Percentiles rank a stretch among this genome's conserved stretches.
These are phyloP conservation scores for Salix viminalis DNA, from an alignment of 345 rosid genomes.

Conservation along the genomic window DNA sequence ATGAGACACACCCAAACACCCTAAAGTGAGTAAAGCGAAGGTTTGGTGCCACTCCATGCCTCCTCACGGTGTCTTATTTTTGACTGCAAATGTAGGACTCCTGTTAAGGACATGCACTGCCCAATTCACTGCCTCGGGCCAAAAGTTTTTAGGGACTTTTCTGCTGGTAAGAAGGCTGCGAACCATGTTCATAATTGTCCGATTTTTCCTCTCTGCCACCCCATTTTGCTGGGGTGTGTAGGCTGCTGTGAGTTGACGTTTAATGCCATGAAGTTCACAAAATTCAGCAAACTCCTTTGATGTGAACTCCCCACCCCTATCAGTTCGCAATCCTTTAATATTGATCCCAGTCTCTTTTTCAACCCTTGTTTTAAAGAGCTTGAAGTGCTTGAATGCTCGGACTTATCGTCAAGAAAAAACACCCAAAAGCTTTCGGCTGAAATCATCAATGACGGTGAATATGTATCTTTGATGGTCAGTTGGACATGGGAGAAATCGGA, in stretches of 20 bases:
- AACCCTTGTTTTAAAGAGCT: too few relatives aligned
- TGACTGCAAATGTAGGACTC: not conserved
- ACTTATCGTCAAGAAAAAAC: not conserved
- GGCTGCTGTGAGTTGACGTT: not conserved
- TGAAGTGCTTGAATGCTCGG: too few relatives aligned
- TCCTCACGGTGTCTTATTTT: too few relatives aligned
- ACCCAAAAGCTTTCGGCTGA: not conserved
- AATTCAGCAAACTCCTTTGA: not conserved
- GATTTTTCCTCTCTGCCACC: not conserved
- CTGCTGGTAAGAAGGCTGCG: not conserved
- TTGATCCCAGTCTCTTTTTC: too few relatives aligned
- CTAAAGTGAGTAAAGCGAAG: too few relatives aligned
- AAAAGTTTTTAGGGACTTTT: not conserved
- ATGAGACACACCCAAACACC: too few relatives aligned
- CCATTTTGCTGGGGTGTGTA: not conserved
- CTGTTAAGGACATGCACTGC: not conserved
- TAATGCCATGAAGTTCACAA: not conserved
- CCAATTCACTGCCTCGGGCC: not conserved
- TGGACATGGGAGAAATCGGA: not conserved
- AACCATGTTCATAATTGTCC: not conserved
- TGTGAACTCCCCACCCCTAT: not conserved
- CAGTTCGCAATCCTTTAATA: not conserved
- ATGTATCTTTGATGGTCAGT: not conserved
- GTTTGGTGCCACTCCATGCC: too few relatives aligned
- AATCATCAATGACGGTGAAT: not conserved